Evolutionary conservation across 140 eudicot species (phyloP), one percentile per base, ranked within the genome.

Genomic region (Flaveria floridana): DNA sequence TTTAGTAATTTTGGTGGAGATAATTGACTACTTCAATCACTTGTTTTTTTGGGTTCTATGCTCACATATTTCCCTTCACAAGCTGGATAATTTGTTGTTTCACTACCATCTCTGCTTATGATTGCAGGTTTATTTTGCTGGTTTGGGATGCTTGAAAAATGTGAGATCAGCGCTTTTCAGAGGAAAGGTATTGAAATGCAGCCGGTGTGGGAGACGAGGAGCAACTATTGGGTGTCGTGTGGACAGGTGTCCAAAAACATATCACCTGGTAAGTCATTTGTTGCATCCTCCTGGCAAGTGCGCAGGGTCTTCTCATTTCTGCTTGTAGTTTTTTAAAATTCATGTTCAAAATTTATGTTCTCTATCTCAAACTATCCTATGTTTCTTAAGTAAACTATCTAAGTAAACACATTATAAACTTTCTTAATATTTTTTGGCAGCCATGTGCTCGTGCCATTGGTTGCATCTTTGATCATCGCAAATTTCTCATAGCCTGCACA

Each of bases 201-300:
- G 86, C 78, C 90, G 94, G 62, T 94, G 99, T 81, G 88, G 96
- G 78, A 86, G 99, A 75, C 85, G 89, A 41, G 99, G 99, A 64
- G 99, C 99, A 77, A 94, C 99, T 65, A 87, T 90, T 78, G 99
- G 99, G 39, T 94, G 99, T 58, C 99, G 97, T 71, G 99, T 94
- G 71, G 99, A 94, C 87, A 84, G 99, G 59, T 94, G 99, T 79
- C 93, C 99, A 48, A 94, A 86, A 85, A 94, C 99, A 9, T 94
- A 94, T 84, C 99, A 94, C 84, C 77, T 94, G 85, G 99, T 94
- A 72, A 80, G 83, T 75, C 44, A 67, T 55, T 58, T 68, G 55
- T 71, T 55, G 51, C 30, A 19, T 7, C 18, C 41, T 10, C 41
- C 37, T 16, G 39, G 18, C 8, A 1, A 9, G 65, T 4, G 6